Evolutionary conservation across 1,284 basidiomycete genomes (phyloP).

Genomic region (Abortiporus biennis): DNA sequence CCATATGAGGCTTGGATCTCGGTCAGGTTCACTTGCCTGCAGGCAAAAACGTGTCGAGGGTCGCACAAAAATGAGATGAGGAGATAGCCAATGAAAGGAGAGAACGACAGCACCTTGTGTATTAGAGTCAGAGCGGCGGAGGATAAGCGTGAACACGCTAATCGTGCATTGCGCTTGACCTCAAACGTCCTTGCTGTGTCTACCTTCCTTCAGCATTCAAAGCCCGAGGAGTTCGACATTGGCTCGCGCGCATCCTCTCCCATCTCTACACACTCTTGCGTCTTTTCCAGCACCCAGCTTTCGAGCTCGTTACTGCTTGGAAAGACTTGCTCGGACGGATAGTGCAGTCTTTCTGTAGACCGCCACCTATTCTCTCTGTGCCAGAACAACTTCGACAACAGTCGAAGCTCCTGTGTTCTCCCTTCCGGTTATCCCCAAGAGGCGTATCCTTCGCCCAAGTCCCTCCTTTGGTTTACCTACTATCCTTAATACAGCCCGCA

Average conservation of each 20-base stretch:
- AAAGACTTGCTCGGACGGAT: background rate
- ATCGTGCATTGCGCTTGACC: constrained; percentile 24
- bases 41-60: constrained; percentile 31
- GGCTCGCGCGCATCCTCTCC: constrained; percentile 13
- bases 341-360: background rate
- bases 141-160: constrained; percentile 25
- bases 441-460: constrained; percentile 2
- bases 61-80: constrained; percentile 17
- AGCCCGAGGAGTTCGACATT: constrained; percentile 22
- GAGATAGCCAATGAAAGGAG: constrained; percentile 20
- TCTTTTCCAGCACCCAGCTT: background rate
- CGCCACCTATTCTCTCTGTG: background rate
- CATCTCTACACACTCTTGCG: constrained; percentile 3
- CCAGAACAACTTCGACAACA: constrained; percentile 6
- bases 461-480: constrained; percentile 5
- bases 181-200: constrained; percentile 14
- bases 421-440: background rate
- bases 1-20: constrained; percentile 23
- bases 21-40: constrained; percentile 24
- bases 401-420: constrained; percentile 1
- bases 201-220: constrained; percentile 20
- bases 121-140: constrained; percentile 19
- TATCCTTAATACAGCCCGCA: background rate
- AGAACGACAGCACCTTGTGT: constrained; percentile 18
- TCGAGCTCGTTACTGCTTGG: background rate